Evolutionary conservation across 176 grass and related monocot genomes (phyloP), one percentile per base, ranked within the genome.

Genomic region (Aegilops speltoides): DNA sequence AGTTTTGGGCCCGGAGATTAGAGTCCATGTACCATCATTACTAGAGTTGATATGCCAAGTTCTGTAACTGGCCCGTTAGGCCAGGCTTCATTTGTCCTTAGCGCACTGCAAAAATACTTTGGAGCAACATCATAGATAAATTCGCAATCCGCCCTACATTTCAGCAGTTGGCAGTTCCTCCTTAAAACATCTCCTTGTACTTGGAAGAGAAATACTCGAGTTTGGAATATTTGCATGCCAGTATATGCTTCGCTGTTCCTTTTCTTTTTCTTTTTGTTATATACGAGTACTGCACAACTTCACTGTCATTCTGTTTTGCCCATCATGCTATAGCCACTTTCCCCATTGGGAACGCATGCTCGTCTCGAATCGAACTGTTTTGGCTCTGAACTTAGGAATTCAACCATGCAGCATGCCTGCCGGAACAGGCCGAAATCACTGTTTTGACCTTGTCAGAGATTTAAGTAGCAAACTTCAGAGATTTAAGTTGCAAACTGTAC

Each of bases 1-100:
- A 80, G 26, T 63, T 87, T 87, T 87, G 43, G 59, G 56, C 59
- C 33, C 36, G n/a, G 63, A 66, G 28, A 33, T 69, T 64, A 37
- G 68, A 82, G 34, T 80, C 66, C 15, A 22, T 46, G 36, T 64
- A 72, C 19, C 31, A 22, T 60, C 45, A 1, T 40, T 33, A 10
- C 24, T 48, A 20, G 5, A 73, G 40, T 72, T 68, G 31, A 73
- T 48, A 61, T 76, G 48, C 15, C 45, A 61, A 61, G 57, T 83
- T 78, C 28, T 33, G 36, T 57, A 45, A 59, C 37, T 26, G 24
- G 9, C 66, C 20, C 13, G 19, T 7, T 0, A 54, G 63, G 26
- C 26, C 71, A 32, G 73, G 32, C 26, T 48, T 2, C 63, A 22
- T 64, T 54, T 77, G 45, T 75, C 24, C 36, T 14, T 84, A 45